Base-by-base conservation (phyloP, 2,329 filamentous ascomycete species). In the Lecanicillium sp. region DNA sequence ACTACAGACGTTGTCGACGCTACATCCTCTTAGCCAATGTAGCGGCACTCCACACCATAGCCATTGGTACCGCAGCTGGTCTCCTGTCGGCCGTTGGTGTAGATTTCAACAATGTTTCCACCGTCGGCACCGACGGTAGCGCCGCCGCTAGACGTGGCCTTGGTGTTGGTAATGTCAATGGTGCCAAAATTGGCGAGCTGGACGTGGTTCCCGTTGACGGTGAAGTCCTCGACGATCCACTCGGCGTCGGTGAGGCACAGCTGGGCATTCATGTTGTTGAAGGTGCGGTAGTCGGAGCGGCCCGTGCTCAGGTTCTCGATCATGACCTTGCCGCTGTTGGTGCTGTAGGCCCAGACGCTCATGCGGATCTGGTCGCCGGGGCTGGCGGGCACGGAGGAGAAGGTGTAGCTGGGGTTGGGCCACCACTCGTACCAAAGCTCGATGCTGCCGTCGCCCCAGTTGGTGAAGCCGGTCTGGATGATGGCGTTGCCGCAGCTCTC, bases 181-280 rank as follows among this genome's bases (percentile, higher is more conserved):
- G 42, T 40, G 42, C 50, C 50, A 33, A 52, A 52, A 26, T 52
- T 38, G 23, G 33, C 45, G n/a, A 52, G 42, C 23, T 43, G 19
- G 14, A 36, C 32, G 21, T 33, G 27, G 32, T 32, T 74, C 39
- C 44, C 44, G 24, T 24, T 38, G 33, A 35, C 40, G 24, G 29
- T 37, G 19, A 38, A 46, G 29, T 46, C 14, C 62, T 79, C 77
- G 23, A 79, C 73, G 55, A 81, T 79, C 75, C 77, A 81, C 57
- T 80, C 77, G 11, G 75, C 77, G 52, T 79, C 78, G 55, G 72
- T 70, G 53, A 75, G 67, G 56, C 69, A 73, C 29, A 79, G 67
- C 27, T 58, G 5, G 7, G 40, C 29, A 8, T 43, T 35, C 40
- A 43, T 43, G 27, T 29, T 21, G 29, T 55, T 63, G 58, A 81